Percentiles rank a stretch among this genome's conserved stretches.
phyloP scores from a whole-genome alignment of 2,329 filamentous ascomycete species.

The Colletotrichum paranaense region DNA sequence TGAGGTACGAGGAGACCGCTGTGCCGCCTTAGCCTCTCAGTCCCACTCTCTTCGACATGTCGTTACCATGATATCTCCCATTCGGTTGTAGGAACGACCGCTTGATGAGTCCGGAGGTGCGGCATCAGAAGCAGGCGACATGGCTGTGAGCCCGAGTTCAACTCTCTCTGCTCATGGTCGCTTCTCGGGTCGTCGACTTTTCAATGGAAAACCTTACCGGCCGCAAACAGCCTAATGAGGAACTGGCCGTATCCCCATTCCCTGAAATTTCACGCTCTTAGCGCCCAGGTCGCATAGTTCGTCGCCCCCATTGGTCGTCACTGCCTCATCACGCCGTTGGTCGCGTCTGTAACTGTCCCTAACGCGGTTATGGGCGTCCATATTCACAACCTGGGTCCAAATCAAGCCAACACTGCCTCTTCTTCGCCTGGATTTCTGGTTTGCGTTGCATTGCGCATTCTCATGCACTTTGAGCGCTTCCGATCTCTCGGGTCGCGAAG shows the following conservation, averaged over 20 bases:
- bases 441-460: conserved; percentile 25
- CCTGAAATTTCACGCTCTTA: conserved; percentile 19
- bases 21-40: conserved; percentile 18
- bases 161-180: not conserved
- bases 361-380: conserved; percentile 23
- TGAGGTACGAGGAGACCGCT: not conserved
- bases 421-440: not conserved
- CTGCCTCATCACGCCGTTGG: conserved; percentile 18
- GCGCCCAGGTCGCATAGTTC: conserved; percentile 33
- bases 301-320: conserved; percentile 30
- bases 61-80: conserved; percentile 5
- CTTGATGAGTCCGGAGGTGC: not conserved
- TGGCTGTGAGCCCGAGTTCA: not conserved
- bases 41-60: not conserved
- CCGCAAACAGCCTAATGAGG: conserved; percentile 10
- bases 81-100: not conserved
- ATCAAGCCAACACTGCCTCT: conserved; percentile 11
- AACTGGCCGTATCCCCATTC: not conserved
- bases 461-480: conserved; percentile 46
- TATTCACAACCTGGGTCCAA: not conserved
- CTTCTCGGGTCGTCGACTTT: not conserved
- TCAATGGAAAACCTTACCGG: not conserved
- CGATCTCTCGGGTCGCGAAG: conserved; percentile 41
- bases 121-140: not conserved
- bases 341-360: conserved; percentile 27